These are phyloP conservation scores for Ottelia alismoides DNA, from an alignment of 106 monocot species.

Conservation along the genomic window DNA sequence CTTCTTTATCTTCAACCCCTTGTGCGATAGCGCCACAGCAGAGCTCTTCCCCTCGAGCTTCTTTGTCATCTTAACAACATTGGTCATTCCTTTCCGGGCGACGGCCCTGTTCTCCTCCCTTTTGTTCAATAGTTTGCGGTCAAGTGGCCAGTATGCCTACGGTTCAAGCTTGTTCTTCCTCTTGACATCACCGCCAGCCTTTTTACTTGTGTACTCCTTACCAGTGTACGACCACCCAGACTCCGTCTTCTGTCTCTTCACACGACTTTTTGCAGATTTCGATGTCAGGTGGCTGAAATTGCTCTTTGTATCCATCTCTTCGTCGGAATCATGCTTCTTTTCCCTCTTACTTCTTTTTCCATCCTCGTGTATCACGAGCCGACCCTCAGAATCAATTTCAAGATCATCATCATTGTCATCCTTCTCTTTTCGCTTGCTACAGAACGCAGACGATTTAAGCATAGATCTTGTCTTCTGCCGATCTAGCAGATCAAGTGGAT, in stretches of 20 bases:
- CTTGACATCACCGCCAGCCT: constrained; percentile 74
- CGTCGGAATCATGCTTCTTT: constrained; percentile 16
- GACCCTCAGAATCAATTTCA: constrained; percentile 72
- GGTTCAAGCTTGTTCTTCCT: constrained; percentile 87
- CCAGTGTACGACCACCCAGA: constrained; percentile 92
- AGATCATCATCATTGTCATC: constrained; percentile 31
- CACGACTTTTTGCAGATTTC: constrained; percentile 18
- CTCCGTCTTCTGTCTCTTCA: constrained; percentile 25
- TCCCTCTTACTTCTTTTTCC: constrained; percentile 24
- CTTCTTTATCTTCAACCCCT: constrained; percentile 22
- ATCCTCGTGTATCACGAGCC: constrained; percentile 55
- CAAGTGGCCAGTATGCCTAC: constrained; percentile 95
- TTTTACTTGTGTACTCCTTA: constrained; percentile 63
- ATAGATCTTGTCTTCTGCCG: constrained; percentile 49
- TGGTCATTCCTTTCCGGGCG: constrained; percentile 83
- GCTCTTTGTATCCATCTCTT: constrained; percentile 26
- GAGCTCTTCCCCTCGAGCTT: constrained; percentile 66
- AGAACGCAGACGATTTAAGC: constrained; percentile 15
- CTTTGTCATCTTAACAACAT: constrained; percentile 62
- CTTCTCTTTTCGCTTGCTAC: constrained; percentile 55
- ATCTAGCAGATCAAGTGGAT: constrained; percentile 55
- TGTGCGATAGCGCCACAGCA: constrained; percentile 19
- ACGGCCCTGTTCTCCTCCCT: constrained; percentile 51
- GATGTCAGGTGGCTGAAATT: constrained; percentile 5
- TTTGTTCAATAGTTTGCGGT: constrained; percentile 75